phyloP scores from a whole-genome alignment of 306 rosid genomes.

The Ormosia semicastrata region DNA sequence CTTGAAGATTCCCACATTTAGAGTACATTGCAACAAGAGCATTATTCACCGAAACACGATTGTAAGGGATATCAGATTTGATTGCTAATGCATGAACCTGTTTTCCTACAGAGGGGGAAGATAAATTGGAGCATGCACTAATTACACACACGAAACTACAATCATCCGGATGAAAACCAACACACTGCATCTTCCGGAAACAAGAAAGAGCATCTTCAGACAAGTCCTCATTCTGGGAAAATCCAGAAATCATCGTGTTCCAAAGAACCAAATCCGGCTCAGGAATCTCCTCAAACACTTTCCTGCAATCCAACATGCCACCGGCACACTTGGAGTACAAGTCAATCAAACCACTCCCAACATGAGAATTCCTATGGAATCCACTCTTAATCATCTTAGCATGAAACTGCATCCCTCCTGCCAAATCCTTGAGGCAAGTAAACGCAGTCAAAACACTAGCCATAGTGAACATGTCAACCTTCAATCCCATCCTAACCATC shows the following conservation, averaged over 20 bases:
- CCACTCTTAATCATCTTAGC: conserved; percentile 78
- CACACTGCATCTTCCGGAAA: conserved; percentile 59
- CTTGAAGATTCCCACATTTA: conserved; percentile 72
- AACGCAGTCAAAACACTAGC: conserved; percentile 84
- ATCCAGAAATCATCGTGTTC: conserved; percentile 90
- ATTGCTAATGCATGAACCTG: conserved; percentile 73
- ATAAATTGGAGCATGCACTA: conserved; percentile 79
- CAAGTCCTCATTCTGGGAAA: conserved; percentile 62
- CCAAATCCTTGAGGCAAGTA: conserved; percentile 60
- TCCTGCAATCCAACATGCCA: conserved; percentile 61
- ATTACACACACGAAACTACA: conserved; percentile 71
- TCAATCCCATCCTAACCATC: conserved; percentile 55
- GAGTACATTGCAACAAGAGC: conserved; percentile 84
- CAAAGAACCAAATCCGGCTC: conserved; percentile 77
- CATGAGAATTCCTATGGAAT: conserved; percentile 69
- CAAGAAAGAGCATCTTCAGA: conserved; percentile 63
- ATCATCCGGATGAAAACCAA: conserved; percentile 66
- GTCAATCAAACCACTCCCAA: conserved; percentile 83
- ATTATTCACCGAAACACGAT: conserved; percentile 70
- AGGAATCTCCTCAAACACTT: conserved; percentile 66
- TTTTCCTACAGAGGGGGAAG: conserved; percentile 71
- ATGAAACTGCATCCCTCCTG: conserved; percentile 79
- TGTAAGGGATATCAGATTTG: conserved; percentile 69
- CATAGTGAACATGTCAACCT: conserved; percentile 76
- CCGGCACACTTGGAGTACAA: conserved; percentile 75